Evolutionary conservation across 2,329 filamentous ascomycete species (phyloP), one percentile per base, ranked within the genome.

Genomic region (Xylariaceae sp.): DNA sequence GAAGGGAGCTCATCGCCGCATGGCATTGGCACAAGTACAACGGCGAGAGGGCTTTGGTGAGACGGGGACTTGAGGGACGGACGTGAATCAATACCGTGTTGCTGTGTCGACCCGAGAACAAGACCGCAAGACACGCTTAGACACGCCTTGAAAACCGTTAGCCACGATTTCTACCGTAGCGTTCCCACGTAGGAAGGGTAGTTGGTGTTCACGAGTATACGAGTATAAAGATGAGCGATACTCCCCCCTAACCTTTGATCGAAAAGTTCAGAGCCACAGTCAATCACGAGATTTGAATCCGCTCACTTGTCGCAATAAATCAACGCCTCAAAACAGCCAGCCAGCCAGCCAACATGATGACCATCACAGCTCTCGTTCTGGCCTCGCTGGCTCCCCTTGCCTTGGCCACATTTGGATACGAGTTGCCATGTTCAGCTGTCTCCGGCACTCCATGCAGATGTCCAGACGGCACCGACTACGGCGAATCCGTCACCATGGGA

Each of bases 371-470:
- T 45, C 31, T 60, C 12, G 29, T 56, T 32, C 31, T 32, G 11
- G 32, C 37, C 2, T 53, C 51, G 4, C 42, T 58, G 31, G 47
- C 53, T n/a, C n/a, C 9, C 8, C 41, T 52, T 19, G 50, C 40
- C 8, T 39, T 34, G 5, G 53, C 29, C 39, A 19, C 7, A 6
- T 41, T 32, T 6, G 26, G 29, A 6, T 47, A 50, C 4, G 9
- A 29, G 8, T 7, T 56, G 2, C 55, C 56, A 4, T 60, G 58
- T 32, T 60, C 58, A 3, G 8, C 48, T 0, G 11, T 56, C 19
- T 60, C 58, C 3, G 56, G 53, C 6, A 54, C 56, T 4, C 53
- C 58, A 7, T 60, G 58, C 37, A 46, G 3, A 9, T 60, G 58
- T 11, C 58, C 58, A 6, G 0, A 19, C 2, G 54, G 51, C 4